These are phyloP conservation scores for Pyrus communis DNA, from an alignment of 306 rosid species.

Conservation along the genomic window DNA sequence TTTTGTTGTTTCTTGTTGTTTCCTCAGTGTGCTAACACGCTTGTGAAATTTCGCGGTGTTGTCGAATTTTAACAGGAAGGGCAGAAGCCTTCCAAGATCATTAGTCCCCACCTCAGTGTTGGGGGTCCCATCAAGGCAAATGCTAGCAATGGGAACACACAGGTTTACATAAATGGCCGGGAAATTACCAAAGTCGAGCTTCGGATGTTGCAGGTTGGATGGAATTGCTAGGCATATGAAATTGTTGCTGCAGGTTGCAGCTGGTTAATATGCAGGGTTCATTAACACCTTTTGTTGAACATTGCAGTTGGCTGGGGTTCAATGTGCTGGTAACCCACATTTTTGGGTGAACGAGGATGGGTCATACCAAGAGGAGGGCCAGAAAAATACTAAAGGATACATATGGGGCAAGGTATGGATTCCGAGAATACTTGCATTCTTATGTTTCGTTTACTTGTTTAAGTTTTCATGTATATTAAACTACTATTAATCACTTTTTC, in stretches of 20 bases:
- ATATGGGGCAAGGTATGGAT: constrained; percentile 95
- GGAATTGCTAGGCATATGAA: constrained; percentile 12
- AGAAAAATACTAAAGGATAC: constrained; percentile 86
- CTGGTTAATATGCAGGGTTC: constrained; percentile 8
- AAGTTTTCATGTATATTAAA: constrained; percentile 10
- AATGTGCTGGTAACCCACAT: constrained; percentile 96
- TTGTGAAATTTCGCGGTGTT: constrained; percentile 16
- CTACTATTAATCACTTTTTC: constrained; percentile 14
- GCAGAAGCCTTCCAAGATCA: constrained; percentile 78
- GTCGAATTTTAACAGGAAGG: constrained; percentile 66
- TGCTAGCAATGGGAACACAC: constrained; percentile 93
- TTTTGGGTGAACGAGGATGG: constrained; percentile 99
- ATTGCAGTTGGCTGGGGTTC: constrained; percentile 96
- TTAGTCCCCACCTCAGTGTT: constrained; percentile 82
- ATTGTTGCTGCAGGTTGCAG: constrained; percentile 5
- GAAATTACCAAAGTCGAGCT: constrained; percentile 90
- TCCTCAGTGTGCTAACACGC: constrained; percentile 3
- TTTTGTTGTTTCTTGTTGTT: background rate
- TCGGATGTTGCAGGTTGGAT: constrained; percentile 90
- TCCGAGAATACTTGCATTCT: background rate
- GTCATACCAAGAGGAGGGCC: constrained; percentile 99
- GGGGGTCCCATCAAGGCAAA: constrained; percentile 73
- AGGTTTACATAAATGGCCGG: constrained; percentile 88
- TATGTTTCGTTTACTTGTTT: background rate
- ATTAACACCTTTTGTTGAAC: constrained; percentile 1